Conservation (phyloP, 2,329 filamentous ascomycete genomes). For the Didymosphaeria variabile region DNA sequence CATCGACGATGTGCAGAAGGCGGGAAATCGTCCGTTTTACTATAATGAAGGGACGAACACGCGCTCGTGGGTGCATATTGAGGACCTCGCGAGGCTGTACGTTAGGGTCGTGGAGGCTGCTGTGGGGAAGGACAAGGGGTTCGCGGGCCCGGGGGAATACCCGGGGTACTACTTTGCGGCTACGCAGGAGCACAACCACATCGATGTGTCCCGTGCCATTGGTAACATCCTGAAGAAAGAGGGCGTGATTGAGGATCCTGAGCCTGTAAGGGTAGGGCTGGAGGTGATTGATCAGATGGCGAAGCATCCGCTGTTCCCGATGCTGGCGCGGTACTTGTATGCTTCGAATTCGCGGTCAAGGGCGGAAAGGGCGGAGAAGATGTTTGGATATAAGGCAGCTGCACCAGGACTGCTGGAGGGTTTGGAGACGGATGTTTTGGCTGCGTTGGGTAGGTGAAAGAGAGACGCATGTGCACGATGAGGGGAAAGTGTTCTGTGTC, state of each 20-base stretch:
- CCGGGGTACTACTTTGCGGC: slow-evolving; percentile 60
- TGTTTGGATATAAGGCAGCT: slow-evolving; percentile 65
- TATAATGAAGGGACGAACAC: slow-evolving; percentile 64
- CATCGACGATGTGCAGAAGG: slow-evolving; percentile 38
- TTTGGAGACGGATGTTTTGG: slow-evolving; percentile 36
- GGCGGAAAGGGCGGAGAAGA: slow-evolving; percentile 61
- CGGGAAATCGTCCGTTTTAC: slow-evolving; percentile 52
- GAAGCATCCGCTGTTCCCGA: slow-evolving; percentile 25
- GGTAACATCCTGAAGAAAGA: slow-evolving; percentile 38
- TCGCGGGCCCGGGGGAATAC: slow-evolving; percentile 62
- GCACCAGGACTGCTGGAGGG: slow-evolving; percentile 59
- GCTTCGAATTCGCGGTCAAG: slow-evolving; percentile 64
- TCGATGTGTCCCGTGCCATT: slow-evolving; percentile 34
- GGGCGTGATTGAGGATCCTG: slow-evolving; percentile 30
- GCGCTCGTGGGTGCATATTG: slow-evolving; percentile 65
- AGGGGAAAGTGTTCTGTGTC: no score
- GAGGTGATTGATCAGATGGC: slow-evolving; percentile 40
- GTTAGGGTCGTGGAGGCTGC: slow-evolving; percentile 65
- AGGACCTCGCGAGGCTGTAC: slow-evolving; percentile 67
- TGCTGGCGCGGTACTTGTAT: slow-evolving; percentile 47
- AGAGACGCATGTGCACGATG: no score
- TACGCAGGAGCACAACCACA: slow-evolving; percentile 46
- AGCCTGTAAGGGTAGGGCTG: slow-evolving; percentile 35
- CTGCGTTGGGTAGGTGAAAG: slow-evolving; percentile 19
- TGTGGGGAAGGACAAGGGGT: slow-evolving; percentile 50